These are phyloP conservation scores for Earliella scabrosa DNA, from an alignment of 1,284 basidiomycete species.

Conservation along the genomic window DNA sequence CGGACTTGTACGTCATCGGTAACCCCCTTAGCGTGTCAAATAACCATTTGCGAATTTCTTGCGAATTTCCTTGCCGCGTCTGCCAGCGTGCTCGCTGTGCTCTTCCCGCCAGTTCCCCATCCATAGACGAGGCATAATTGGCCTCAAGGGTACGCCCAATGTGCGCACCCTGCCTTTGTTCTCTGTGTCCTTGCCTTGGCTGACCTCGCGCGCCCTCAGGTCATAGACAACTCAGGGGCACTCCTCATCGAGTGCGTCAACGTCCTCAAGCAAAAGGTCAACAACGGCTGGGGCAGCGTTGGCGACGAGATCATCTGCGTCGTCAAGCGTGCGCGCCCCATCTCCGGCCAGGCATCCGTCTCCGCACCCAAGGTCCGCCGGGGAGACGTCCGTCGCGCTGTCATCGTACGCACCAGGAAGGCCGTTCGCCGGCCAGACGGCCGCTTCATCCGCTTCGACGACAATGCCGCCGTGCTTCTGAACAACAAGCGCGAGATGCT, in stretches of 20 bases:
- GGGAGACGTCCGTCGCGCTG: conserved; percentile 93
- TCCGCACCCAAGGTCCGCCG: conserved; percentile 85
- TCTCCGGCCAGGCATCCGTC: conserved; percentile 64
- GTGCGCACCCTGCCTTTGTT: conserved; percentile 40
- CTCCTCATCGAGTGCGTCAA: conserved; percentile 97
- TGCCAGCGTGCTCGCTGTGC: no score
- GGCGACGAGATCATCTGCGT: conserved; percentile 99
- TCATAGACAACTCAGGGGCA: conserved; percentile 99
- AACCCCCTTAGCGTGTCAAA: no score
- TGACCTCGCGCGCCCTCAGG: conserved; percentile 46
- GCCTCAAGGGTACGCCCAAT: conserved; percentile 89
- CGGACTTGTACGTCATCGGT: not conserved
- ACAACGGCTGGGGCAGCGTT: conserved; percentile 81
- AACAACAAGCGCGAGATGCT: conserved; percentile 98
- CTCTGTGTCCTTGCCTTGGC: no score
- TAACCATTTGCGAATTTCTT: no score
- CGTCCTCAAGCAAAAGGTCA: conserved; percentile 93
- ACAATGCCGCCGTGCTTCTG: conserved; percentile 95
- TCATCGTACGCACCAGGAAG: conserved; percentile 93
- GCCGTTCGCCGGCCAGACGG: conserved; percentile 86
- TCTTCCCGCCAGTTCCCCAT: not conserved
- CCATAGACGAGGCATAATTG: conserved; percentile 71
- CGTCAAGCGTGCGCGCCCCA: conserved; percentile 89
- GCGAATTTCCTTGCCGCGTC: not conserved
- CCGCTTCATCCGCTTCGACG: conserved; percentile 89